Base-by-base conservation (phyloP, 805 yeast species). In the Nakazawaea ernobii region DNA sequence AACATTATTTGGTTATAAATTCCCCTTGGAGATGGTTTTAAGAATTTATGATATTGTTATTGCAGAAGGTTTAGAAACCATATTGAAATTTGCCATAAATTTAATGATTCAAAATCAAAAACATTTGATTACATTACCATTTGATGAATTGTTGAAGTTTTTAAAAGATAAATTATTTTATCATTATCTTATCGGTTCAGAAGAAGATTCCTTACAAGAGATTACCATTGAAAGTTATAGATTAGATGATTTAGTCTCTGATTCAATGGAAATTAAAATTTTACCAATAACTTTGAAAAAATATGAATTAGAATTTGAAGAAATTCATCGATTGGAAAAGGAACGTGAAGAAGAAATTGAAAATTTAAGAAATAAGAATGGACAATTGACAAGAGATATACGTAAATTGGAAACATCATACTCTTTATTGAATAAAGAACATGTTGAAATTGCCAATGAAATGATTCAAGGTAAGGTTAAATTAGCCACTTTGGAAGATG, bases 1-100 rank as follows among this genome's bases (percentile, higher is more conserved):
- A 56, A 94, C 98, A 0, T 75, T 94, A 54, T 94, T 94, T 66
- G 95, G 96, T 6, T 94, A 94, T 70, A 89, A 89, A 61, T 92
- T 94, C 63, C 98, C 99, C 13, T 69, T 91, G 43, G 86, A 82
- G 48, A 84, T 92, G 60, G 97, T 94, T 24, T 68, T 89, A 53
- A 74, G 97, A 52, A 87, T 94, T 36, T 88, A 79, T 63, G 99
- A 94, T 67, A 77, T 88, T 51, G 81, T 94, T 7, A 80, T 94
- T 45, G 84, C 95, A 7, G 97, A 94, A 68, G 99, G 99, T 35
- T 70, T 84, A 39, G 98, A 91, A 66, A 81, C 95, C 2, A 71
- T 92, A 40, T 70, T 94, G 55, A 83, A 89, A 59, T 85, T 94
- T 66, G 91, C 95, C 0, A 73, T 90, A 9, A 89, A 88, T 40